Conservation (phyloP, 345 rosid genomes). For the Iberis pinnata region DNA sequence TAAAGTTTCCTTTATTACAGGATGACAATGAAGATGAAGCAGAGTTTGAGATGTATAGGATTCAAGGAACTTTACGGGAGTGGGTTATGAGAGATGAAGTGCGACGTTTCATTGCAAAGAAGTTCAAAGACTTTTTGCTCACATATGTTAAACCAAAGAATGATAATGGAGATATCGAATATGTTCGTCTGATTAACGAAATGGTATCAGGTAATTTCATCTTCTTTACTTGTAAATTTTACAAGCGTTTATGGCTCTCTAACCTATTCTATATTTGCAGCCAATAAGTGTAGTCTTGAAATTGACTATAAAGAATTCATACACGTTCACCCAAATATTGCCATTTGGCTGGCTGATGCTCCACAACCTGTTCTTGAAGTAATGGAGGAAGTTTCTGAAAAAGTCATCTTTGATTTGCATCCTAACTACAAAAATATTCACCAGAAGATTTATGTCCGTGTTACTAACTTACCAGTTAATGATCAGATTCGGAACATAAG, state of each 20-base stretch:
- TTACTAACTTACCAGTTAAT: conserved; percentile 81
- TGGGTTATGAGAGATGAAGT: conserved; percentile 99
- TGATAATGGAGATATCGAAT: conserved; percentile 46
- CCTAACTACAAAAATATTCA: conserved; percentile 85
- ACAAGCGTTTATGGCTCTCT: background rate
- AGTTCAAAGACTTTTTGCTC: conserved; percentile 81
- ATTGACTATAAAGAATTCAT: conserved; percentile 89
- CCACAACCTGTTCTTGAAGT: conserved; percentile 96
- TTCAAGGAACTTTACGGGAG: conserved; percentile 88
- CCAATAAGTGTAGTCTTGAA: conserved; percentile 86
- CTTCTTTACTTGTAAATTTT: background rate
- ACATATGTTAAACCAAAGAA: conserved; percentile 69
- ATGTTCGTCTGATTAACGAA: conserved; percentile 77
- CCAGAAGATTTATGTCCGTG: conserved; percentile 76
- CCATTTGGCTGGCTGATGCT: conserved; percentile 97
- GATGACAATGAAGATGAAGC: conserved; percentile 75
- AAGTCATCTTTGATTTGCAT: conserved; percentile 75
- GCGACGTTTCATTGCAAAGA: conserved; percentile 79
- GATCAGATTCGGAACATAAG: conserved; percentile 94
- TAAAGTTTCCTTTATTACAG: conserved; percentile 23
- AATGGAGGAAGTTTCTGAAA: conserved; percentile 84
- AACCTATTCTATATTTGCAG: conserved; percentile 35
- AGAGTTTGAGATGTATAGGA: conserved; percentile 86
- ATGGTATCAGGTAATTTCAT: conserved; percentile 74
- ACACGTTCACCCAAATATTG: conserved; percentile 84